Percentiles rank a stretch among this genome's conserved stretches.
Conservation (phyloP, 176 grass and related monocot genomes). For the Aegilops bicornis region DNA sequence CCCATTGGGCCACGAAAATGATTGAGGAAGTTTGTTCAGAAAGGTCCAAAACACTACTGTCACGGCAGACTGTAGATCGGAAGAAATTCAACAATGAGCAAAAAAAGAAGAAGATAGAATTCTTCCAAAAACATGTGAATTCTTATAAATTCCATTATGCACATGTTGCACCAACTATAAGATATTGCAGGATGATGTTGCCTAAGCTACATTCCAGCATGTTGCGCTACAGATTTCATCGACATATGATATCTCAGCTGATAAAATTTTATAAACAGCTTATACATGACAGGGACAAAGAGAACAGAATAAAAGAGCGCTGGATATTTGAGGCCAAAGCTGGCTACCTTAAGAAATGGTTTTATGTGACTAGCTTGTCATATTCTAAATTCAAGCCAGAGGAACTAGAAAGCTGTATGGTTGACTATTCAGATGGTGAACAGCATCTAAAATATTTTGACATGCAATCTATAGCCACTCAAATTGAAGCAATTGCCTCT, state of each 20-base stretch:
- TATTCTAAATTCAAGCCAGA: conserved; percentile 43
- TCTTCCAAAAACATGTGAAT: conserved; percentile 22
- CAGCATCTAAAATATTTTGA: conserved; percentile 33
- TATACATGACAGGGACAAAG: conserved; percentile 68
- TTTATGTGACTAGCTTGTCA: conserved; percentile 45
- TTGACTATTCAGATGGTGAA: conserved; percentile 31
- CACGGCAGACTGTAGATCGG: conserved; percentile 44
- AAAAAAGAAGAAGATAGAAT: conserved; percentile 32
- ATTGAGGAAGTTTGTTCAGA: conserved; percentile 53
- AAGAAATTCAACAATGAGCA: conserved; percentile 41
- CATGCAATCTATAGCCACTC: conserved; percentile 42
- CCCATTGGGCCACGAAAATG: conserved; percentile 1
- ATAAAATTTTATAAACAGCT: conserved; percentile 44
- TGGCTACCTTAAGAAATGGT: conserved; percentile 62
- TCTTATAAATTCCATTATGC: conserved; percentile 21
- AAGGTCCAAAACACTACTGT: conserved; percentile 48
- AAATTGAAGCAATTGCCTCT: conserved; percentile 45
- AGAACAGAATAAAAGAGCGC: conserved; percentile 41
- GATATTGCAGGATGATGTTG: conserved; percentile 33
- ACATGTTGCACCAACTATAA: conserved; percentile 29
- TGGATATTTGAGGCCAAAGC: conserved; percentile 65
- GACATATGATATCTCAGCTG: conserved; percentile 46
- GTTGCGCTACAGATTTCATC: conserved; percentile 34
- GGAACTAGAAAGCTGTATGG: conserved; percentile 34
- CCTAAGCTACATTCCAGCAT: conserved; percentile 40